Base-by-base conservation (phyloP, 768 basidiomycete genomes). In the Russula ochroleuca region DNA sequence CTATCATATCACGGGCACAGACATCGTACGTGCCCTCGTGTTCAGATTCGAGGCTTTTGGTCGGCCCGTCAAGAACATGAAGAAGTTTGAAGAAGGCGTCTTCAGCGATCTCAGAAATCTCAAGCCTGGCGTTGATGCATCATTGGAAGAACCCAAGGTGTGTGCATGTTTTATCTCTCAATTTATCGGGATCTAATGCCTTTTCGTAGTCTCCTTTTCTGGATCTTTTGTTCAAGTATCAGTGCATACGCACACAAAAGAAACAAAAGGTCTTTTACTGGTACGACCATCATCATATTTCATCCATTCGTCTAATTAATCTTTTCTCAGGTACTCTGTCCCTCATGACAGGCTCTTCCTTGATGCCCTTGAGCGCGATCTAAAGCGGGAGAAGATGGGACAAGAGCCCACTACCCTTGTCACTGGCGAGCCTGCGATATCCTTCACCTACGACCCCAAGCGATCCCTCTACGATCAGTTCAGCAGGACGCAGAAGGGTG, bases 201-300 rank as follows among this genome's bases (percentile, higher is more conserved):
- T 61, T 53, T n/a, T 37, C 38, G 49, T 71, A 96, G 94, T 91
- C 92, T 51, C 88, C 90, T 0, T 95, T 98, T 77, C 80, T 98
- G 19, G 95, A 98, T 69, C 81, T 95, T 31, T 77, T 98, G 11
- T 97, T 97, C 84, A 94, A 95, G 74, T 94, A 91, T 70, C 93
- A 95, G 72, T 96, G 94, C 73, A 97, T 98, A 68, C 85, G 95
- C 43, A 98, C 95, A 1, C 95, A 98, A 74, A 98, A 97, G 82
- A 98, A 97, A 78, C 95, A 96, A 78, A 94, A 98, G 74, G 95
- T 98, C n/a, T 98, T 97, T 72, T 97, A 92, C 74, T 98, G 95
- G 94, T 92, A 68, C 59, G 87, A 0, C 23, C 43, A 52, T 37
- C 19, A 60, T 56, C 31, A 6, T 51, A 1, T 14, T 49, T 31